phyloP scores from a whole-genome alignment of 1,139 yeast genomes.

The Diutina mesorugosa region DNA sequence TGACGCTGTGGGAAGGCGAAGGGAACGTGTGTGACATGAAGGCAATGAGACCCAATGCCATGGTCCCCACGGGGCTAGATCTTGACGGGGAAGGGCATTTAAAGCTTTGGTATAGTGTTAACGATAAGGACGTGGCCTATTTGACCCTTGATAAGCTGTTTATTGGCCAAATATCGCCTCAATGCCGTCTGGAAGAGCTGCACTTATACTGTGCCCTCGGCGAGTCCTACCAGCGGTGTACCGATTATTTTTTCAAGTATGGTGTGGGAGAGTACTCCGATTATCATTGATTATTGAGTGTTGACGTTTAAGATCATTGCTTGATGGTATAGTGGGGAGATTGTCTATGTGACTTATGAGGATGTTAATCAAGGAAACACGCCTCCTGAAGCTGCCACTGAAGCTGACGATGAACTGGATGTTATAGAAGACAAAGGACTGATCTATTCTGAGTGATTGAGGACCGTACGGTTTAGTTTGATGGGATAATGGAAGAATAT shows the following conservation, averaged over 20 bases:
- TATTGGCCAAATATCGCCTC: background rate
- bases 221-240: background rate
- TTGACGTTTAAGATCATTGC: no score
- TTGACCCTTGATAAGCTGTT: background rate
- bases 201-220: slow-evolving; percentile 1
- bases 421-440: no score
- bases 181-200: background rate
- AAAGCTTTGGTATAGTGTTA: background rate
- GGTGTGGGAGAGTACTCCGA: background rate
- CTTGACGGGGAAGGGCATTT: background rate
- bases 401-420: no score
- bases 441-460: no score
- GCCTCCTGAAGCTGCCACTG: no score
- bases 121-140: background rate
- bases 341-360: no score
- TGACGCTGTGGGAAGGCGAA: slow-evolving; percentile 18
- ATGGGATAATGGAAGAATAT: no score
- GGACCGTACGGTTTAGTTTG: no score
- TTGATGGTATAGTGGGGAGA: no score
- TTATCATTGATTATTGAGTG: no score
- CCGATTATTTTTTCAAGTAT: background rate
- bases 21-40: slow-evolving; percentile 13
- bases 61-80: slow-evolving; percentile 24
- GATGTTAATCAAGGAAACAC: no score
- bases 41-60: slow-evolving; percentile 16